Percentiles rank a stretch among this genome's conserved stretches.
phyloP scores from a whole-genome alignment of 108 stramenopile genomes.

The Aurantiochytrium sp. region DNA sequence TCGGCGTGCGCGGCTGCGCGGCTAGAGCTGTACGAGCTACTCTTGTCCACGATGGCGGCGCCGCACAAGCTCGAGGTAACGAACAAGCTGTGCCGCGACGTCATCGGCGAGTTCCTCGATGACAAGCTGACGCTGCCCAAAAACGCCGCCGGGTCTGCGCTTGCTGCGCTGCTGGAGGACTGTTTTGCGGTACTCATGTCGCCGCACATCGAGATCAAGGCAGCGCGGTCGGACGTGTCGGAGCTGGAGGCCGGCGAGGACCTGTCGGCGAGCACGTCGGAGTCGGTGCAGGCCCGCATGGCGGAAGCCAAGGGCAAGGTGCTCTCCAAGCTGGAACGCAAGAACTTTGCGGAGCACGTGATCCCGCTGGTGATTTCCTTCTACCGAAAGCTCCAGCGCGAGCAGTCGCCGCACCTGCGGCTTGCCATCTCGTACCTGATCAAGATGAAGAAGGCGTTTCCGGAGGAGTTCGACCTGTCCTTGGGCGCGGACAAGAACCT shows the following conservation, averaged over 20 bases:
- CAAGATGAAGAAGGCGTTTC: neutral
- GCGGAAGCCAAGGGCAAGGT: slow-evolving; percentile 13
- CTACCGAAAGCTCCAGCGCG: neutral
- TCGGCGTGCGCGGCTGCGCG: neutral
- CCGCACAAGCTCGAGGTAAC: neutral
- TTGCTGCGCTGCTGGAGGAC: neutral
- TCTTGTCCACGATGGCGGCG: neutral
- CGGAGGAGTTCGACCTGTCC: neutral
- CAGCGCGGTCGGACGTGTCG: neutral
- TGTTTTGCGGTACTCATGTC: slow-evolving; percentile 20
- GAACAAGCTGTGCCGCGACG: slow-evolving; percentile 10
- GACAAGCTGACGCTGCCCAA: neutral
- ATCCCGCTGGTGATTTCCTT: neutral
- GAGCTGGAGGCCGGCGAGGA: neutral
- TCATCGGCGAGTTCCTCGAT: neutral
- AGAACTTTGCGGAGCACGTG: neutral
- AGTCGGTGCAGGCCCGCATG: neutral
- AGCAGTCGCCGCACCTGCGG: neutral
- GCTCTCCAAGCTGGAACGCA: neutral
- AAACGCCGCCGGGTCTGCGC: neutral
- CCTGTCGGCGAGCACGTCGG: neutral
- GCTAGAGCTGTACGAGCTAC: neutral
- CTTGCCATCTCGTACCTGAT: neutral
- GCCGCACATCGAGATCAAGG: neutral
- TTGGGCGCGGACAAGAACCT: neutral